Percentiles rank a stretch among this genome's conserved stretches.
Evolutionary conservation across 768 basidiomycete genomes (phyloP).

Genomic region (Ramaria sp.): DNA sequence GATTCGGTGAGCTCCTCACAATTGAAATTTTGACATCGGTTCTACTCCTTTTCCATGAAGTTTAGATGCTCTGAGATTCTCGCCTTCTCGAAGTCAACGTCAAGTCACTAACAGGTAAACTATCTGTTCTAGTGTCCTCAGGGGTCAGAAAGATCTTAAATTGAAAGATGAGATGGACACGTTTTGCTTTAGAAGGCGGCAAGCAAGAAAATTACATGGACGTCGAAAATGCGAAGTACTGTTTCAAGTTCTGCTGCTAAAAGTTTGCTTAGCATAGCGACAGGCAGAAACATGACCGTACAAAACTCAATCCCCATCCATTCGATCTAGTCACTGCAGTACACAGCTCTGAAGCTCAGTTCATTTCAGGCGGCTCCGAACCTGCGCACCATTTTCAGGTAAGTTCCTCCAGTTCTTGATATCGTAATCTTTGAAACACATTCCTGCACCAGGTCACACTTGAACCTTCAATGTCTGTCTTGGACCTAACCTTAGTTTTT

Average conservation of each 20-base stretch:
- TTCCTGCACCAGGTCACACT: slow-evolving; percentile 44
- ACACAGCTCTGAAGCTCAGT: slow-evolving; percentile 43
- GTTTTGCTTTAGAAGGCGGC: slow-evolving; percentile 43
- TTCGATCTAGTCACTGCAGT: slow-evolving; percentile 40
- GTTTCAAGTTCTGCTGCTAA: background rate
- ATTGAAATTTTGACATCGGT: slow-evolving; percentile 11
- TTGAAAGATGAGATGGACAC: slow-evolving; percentile 50
- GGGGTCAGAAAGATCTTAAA: background rate
- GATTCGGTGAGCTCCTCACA: slow-evolving; percentile 51
- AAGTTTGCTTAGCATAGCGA: background rate
- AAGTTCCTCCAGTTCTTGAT: slow-evolving; percentile 5
- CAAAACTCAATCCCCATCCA: slow-evolving; percentile 11
- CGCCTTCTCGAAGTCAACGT: slow-evolving; percentile 62
- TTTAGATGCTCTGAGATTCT: slow-evolving; percentile 56
- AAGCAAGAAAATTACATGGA: slow-evolving; percentile 23
- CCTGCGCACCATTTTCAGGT: slow-evolving; percentile 55
- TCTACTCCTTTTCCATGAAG: slow-evolving; percentile 28
- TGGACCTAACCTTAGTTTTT: background rate
- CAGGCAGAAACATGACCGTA: slow-evolving; percentile 14
- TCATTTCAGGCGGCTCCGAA: slow-evolving; percentile 16
- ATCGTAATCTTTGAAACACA: background rate
- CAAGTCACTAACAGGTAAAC: slow-evolving; percentile 62
- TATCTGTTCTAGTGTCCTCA: background rate
- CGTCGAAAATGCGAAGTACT: slow-evolving; percentile 12
- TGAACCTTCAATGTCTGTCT: slow-evolving; percentile 55